Evolutionary conservation across 352 stramenopile genomes (phyloP), one percentile per base, ranked within the genome.

Genomic region (Pilasporangium apinafurcum): DNA sequence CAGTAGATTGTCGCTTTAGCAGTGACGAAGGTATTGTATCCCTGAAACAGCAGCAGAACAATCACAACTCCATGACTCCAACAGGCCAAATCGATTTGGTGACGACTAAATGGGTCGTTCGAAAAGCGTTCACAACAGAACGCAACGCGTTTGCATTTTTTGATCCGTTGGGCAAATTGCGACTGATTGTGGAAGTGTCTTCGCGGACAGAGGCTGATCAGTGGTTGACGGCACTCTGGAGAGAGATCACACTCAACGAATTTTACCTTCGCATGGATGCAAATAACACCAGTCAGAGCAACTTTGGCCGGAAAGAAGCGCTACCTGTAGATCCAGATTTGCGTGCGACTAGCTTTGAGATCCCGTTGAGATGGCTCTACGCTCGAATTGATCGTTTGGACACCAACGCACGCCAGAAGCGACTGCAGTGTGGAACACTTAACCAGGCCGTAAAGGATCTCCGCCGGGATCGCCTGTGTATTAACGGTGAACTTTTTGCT

Each of bases 91-190:
- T 84, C 21, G 63, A 85, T 48, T 51, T 86, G 21, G 53, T 53
- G 1, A 40, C 62, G 6, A 64, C 31, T 7, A 53, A 68, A 13
- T 86, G 72, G 76, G 69, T 44, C 14, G 65, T 86, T 17, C 61
- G 72, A n/a, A 62, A 65, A 44, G 62, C 56, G 6, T 72, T 70
- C 14, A 45, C 38, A 26, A 46, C 8, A 29, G 28, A 59, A 34
- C 72, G 76, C 10, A 53, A 85, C 31, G 75, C 72, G n/a, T 78
- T 88, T 17, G 76, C 76, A 0, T 63, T 88, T 7, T 86, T 88
- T 45, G 76, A 85, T 32, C n/a, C 33, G 24, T 40, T 47, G 1
- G 64, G 63, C 17, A 70, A 59, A 16, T 61, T 84, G 37, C 51
- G 49, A 7, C 47, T 81, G 7, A 68, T 85, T 0, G 8, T 89